Base-by-base conservation (phyloP, 805 yeast species). In the Saccharomyces eubayanus region DNA sequence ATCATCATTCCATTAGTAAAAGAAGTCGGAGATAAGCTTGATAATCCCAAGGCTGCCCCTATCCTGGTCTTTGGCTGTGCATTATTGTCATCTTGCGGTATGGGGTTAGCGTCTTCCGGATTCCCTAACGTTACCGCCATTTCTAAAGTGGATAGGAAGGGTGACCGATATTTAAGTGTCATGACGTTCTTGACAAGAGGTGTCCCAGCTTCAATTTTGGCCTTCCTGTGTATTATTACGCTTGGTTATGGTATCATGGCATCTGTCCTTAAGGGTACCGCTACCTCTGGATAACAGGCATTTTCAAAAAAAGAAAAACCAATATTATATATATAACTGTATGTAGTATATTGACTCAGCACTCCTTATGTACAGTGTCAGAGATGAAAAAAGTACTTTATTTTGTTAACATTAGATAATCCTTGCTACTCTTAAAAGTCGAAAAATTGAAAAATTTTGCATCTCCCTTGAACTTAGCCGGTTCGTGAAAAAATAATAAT, bases 101-200 rank as follows among this genome's bases (percentile, higher is more conserved):
- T 91, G 97, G 97, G 96, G 1, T 75, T 91, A 55, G 96, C 97
- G 4, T 90, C 97, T 0, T 85, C 94, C 0, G 97, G 98, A 0
- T 91, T 91, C 77, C 98, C 98, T 12, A 91, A 91, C 64, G 96
- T 91, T 40, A 89, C 97, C 0, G 97, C 97, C 0, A 88, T 91
- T 55, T 88, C 96, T 59, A 84, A 88, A 85, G 81, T 91, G 2
- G 96, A 91, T 67, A 94, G 87, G 58, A 78, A 89, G 51, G 97
- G 97, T 11, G 81, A 82, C 51, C 88, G 94, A 20, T 91, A 90
- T 65, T 73, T 91, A 60, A 83, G 85, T 5, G 97, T 89, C 27
- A 75, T 79, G 41, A 84, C 87, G 6, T 91, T 91, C 66, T 87
- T 91, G 55, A 84, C 87, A 3, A 78, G 94, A 56, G 98, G 98